Percentiles rank a stretch among this genome's conserved stretches.
These are phyloP conservation scores for Yamadazyma nakazawae DNA, from an alignment of 805 yeast genomes.

Conservation along the genomic window DNA sequence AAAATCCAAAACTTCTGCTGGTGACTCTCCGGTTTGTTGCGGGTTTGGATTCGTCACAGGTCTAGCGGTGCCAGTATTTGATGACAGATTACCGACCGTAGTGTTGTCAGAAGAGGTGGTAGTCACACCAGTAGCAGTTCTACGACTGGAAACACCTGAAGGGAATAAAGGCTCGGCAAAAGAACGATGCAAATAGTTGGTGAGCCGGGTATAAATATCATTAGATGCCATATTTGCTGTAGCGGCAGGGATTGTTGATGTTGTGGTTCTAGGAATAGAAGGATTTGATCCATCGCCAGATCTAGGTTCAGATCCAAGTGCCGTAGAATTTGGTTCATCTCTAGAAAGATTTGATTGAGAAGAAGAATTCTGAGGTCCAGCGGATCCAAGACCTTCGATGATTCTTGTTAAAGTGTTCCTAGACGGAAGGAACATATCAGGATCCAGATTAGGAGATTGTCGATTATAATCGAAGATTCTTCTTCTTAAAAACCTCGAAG, in stretches of 20 bases:
- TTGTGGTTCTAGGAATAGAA: not conserved
- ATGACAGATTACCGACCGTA: not conserved
- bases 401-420: not conserved
- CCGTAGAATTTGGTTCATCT: not conserved
- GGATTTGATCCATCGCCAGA: not conserved
- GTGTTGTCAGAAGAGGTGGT: constrained; percentile 19
- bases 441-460: not conserved
- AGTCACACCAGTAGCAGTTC: constrained; percentile 45
- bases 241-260: not conserved
- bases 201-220: constrained; percentile 4
- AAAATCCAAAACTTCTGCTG: constrained; percentile 22
- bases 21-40: not conserved
- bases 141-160: constrained; percentile 46
- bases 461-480: constrained; percentile 8
- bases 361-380: not conserved
- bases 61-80: not conserved
- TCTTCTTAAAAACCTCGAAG: constrained; percentile 7
- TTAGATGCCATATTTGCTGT: not conserved
- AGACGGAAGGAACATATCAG: not conserved
- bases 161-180: constrained; percentile 32
- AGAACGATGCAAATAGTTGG: constrained; percentile 12
- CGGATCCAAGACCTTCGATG: not conserved
- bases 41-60: not conserved
- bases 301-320: not conserved
- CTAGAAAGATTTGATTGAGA: not conserved